A percentile compares a stretch with the other conserved stretches of the same genome.
Conservation (phyloP, 108 stramenopile species). For the Seminavis robusta region DNA sequence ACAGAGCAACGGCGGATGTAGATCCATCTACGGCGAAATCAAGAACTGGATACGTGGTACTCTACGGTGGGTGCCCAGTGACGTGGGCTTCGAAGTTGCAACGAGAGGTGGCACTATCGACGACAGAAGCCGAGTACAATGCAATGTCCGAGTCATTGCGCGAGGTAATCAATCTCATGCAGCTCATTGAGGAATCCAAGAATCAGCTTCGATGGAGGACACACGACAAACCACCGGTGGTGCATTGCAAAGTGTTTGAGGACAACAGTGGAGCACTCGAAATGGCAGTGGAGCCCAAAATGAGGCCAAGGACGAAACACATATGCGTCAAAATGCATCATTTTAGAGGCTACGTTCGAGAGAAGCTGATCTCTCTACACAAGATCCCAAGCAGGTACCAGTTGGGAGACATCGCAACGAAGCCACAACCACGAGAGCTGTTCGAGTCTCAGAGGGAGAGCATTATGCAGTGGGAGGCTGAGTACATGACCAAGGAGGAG, state of each 20-base stretch:
- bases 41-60: conserved; percentile 19
- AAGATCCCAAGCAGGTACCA: too few species aligned
- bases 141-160: conserved; percentile 4
- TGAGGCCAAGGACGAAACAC: conserved; percentile 28
- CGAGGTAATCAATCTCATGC: conserved; percentile 14
- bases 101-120: conserved; percentile 21
- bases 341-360: conserved; percentile 3
- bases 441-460: too few species aligned
- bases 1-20: conserved; percentile 2
- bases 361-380: conserved; percentile 2
- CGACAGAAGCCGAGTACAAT: conserved; percentile 26
- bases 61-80: conserved; percentile 18
- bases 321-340: conserved; percentile 18
- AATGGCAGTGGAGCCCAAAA: conserved; percentile 13
- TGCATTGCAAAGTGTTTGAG: conserved; percentile 17
- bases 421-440: too few species aligned
- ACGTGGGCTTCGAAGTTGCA: conserved; percentile 21
- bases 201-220: too few species aligned
- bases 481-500: too few species aligned
- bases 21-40: conserved; percentile 29
- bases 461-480: too few species aligned
- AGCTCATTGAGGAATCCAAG: conserved; percentile 14
- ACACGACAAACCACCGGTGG: too few species aligned
- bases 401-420: too few species aligned
- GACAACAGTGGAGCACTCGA: conserved; percentile 27